Evolutionary conservation across 306 rosid species (phyloP).

Genomic region (Glycine tomentella): DNA sequence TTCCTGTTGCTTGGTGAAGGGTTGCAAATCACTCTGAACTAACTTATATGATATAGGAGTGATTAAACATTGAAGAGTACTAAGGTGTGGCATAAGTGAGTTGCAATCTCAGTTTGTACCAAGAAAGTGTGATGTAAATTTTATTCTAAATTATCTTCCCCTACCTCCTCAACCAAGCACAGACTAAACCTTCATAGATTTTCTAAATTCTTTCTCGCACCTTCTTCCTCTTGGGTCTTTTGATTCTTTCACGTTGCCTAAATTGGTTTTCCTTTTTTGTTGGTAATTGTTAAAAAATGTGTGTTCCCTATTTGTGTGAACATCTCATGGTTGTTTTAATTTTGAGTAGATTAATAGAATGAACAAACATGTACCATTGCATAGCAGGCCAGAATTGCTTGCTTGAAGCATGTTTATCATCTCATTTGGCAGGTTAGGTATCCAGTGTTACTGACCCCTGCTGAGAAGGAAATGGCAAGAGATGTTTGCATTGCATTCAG

Average conservation of each 20-base stretch:
- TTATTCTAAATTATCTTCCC: no score
- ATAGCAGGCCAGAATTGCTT: conserved; percentile 1
- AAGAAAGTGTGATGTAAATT: no score
- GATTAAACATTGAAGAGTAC: no score
- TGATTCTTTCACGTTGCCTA: conserved; percentile 1
- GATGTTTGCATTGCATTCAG: conserved; percentile 94
- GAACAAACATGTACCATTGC: conserved; percentile 2
- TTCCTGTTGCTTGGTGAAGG: no score
- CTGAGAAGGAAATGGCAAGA: conserved; percentile 98
- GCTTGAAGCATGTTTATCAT: conserved; percentile 40
- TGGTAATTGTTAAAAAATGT: not conserved
- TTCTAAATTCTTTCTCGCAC: not conserved
- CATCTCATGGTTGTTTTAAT: conserved; percentile 27
- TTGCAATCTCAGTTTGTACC: no score
- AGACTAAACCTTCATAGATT: no score
- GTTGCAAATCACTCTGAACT: no score
- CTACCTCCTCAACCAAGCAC: no score
- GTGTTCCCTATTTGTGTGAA: conserved; percentile 16
- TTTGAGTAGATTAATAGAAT: conserved; percentile 9
- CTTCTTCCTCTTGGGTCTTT: not conserved
- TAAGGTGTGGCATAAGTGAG: no score
- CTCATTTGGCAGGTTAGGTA: conserved; percentile 84
- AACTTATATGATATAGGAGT: no score
- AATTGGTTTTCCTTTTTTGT: not conserved
- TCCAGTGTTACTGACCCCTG: conserved; percentile 93